A percentile compares a stretch with the other conserved stretches of the same genome.
These are phyloP conservation scores for Pseudogymnoascus sp. DNA, from an alignment of 2,329 filamentous ascomycete genomes.

Conservation along the genomic window DNA sequence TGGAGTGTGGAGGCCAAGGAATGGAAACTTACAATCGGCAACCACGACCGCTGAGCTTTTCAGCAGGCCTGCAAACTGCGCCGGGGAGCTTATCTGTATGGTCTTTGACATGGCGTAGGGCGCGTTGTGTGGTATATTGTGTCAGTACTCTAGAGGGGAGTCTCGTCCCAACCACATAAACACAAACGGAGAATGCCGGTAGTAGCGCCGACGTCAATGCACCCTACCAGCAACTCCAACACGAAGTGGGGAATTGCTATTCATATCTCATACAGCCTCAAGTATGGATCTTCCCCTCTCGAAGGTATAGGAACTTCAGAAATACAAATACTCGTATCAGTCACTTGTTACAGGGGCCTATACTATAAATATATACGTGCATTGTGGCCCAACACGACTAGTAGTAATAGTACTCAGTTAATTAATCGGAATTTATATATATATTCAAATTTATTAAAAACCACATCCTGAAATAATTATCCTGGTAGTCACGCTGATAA, in stretches of 20 bases:
- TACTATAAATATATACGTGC: not conserved
- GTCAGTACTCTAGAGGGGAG: not conserved
- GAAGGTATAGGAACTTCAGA: not conserved
- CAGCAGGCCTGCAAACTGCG: constrained; percentile 63
- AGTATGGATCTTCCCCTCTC: not conserved
- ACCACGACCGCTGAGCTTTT: constrained; percentile 72
- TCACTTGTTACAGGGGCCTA: not conserved
- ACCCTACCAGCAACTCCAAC: not conserved
- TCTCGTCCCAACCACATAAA: not conserved
- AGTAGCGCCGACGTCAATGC: not conserved
- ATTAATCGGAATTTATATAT: not conserved
- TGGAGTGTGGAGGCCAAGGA: constrained; percentile 26
- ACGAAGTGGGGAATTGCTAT: not conserved
- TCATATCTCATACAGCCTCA: not conserved
- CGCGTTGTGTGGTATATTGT: not conserved
- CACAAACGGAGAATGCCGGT: not conserved
- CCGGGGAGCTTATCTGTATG: constrained; percentile 44
- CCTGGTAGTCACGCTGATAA: not conserved
- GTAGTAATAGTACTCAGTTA: not conserved
- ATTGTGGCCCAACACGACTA: too few species aligned
- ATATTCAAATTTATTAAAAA: not conserved
- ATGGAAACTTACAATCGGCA: constrained; percentile 67
- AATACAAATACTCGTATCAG: not conserved
- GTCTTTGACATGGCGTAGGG: constrained; percentile 29
- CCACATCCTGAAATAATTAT: not conserved